Evolutionary conservation across 225 moss, liverwort and hornwort species (phyloP).

Genomic region (Straminergon stramineum): DNA sequence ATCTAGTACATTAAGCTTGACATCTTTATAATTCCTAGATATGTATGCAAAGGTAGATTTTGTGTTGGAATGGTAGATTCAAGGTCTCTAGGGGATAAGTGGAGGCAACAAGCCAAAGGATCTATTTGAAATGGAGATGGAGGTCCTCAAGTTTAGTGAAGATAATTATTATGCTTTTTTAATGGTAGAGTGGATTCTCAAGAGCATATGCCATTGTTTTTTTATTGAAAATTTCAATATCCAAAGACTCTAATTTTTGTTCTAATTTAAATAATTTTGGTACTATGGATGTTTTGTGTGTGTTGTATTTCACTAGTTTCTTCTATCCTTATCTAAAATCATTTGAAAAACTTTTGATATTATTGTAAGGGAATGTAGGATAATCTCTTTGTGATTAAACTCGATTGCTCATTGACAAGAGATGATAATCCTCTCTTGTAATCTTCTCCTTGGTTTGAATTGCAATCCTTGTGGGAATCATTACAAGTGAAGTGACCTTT

Average conservation of each 20-base stretch:
- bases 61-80: background rate
- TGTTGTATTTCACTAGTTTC: background rate
- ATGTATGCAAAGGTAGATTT: background rate
- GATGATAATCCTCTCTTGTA: background rate
- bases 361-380: background rate
- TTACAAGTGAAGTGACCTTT: background rate
- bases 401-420: background rate
- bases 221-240: fast-evolving
- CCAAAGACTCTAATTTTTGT: background rate
- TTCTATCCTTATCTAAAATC: background rate
- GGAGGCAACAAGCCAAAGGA: background rate
- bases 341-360: background rate
- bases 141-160: background rate
- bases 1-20: fast-evolving
- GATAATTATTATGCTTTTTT: background rate
- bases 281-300: background rate
- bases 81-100: fast-evolving
- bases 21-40: background rate
- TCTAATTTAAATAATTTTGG: background rate
- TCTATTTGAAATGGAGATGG: background rate
- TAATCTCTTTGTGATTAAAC: too few species aligned
- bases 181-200: background rate
- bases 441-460: background rate
- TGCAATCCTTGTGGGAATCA: background rate
- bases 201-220: background rate